Conservation (phyloP, 1,284 basidiomycete species). For the Meira miltonrushii region DNA sequence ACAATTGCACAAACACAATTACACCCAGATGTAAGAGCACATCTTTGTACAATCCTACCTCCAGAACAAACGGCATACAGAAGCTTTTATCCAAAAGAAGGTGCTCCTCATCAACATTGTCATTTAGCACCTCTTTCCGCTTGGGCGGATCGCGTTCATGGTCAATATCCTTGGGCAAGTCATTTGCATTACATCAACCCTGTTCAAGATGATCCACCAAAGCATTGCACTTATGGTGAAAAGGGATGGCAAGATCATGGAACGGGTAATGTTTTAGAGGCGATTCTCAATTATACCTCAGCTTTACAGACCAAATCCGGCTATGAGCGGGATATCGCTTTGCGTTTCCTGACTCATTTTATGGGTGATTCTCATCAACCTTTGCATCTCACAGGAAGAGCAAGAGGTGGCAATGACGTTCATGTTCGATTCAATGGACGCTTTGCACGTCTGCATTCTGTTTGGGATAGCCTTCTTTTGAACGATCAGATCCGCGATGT, state of each 20-base stretch:
- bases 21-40: constrained; percentile 66
- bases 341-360: constrained; percentile 86
- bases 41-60: constrained; percentile 66
- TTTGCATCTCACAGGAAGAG: constrained; percentile 76
- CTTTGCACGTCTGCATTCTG: constrained; percentile 64
- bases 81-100: constrained; percentile 14
- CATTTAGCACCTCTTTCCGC: constrained; percentile 63
- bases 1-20: constrained; percentile 88
- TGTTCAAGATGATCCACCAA: constrained; percentile 68
- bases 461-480: constrained; percentile 71
- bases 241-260: constrained; percentile 64
- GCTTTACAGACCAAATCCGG: constrained; percentile 10
- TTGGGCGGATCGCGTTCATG: constrained; percentile 63
- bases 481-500: constrained; percentile 72
- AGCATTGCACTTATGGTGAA: constrained; percentile 69
- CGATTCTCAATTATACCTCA: constrained; percentile 43
- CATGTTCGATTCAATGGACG: constrained; percentile 51
- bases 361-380: constrained; percentile 87
- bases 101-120: constrained; percentile 25
- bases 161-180: constrained; percentile 48
- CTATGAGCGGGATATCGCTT: constrained; percentile 58
- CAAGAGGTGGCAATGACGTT: constrained; percentile 73
- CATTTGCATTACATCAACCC: constrained; percentile 73
- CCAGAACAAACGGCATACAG: constrained; percentile 24
- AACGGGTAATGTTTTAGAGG: constrained; percentile 10